Percentiles rank a stretch among this genome's conserved stretches.
These are phyloP conservation scores for Cryphonectria radicalis DNA, from an alignment of 2,329 filamentous ascomycete species.

Conservation along the genomic window DNA sequence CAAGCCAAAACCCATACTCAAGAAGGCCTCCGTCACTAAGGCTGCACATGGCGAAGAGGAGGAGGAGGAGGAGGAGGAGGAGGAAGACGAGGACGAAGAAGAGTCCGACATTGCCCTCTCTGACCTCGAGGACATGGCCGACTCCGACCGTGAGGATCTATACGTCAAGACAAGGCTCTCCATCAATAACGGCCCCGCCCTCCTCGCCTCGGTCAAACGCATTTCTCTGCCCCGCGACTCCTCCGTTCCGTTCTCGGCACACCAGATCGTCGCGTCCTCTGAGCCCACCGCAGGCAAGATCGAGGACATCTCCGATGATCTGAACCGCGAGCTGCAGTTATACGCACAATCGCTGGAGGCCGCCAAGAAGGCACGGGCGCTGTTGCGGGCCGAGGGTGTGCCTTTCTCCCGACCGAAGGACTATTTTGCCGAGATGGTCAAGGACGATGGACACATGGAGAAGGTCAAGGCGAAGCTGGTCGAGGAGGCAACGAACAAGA, in stretches of 20 bases:
- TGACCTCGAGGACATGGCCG: slow-evolving; percentile 77
- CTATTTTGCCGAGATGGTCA: slow-evolving; percentile 99
- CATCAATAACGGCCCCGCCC: slow-evolving; percentile 94
- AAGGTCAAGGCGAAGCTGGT: slow-evolving; percentile 92
- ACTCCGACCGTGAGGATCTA: slow-evolving; percentile 77
- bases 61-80: slow-evolving; percentile 51
- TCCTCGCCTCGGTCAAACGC: slow-evolving; percentile 78
- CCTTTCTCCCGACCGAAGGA: slow-evolving; percentile 88
- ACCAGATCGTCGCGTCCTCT: slow-evolving; percentile 75
- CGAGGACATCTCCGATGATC: slow-evolving; percentile 85
- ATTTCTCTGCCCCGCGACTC: slow-evolving; percentile 71
- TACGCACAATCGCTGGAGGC: slow-evolving; percentile 87
- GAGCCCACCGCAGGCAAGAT: slow-evolving; percentile 70
- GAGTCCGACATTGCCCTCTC: slow-evolving; percentile 77
- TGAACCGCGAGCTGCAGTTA: slow-evolving; percentile 90
- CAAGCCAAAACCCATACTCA: slow-evolving; percentile 41
- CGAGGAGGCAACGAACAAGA: slow-evolving; percentile 89
- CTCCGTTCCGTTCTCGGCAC: slow-evolving; percentile 77
- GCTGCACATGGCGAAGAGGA: slow-evolving; percentile 39
- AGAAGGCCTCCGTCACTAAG: slow-evolving; percentile 47
- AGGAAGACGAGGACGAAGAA: slow-evolving; percentile 77
- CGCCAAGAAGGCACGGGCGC: slow-evolving; percentile 71
- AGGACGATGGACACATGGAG: slow-evolving; percentile 97
- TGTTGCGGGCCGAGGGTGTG: slow-evolving; percentile 79
- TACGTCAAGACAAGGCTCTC: slow-evolving; percentile 90